phyloP scores from a whole-genome alignment of 2,329 filamentous ascomycete genomes.

The Sporothrix brasiliensis region DNA sequence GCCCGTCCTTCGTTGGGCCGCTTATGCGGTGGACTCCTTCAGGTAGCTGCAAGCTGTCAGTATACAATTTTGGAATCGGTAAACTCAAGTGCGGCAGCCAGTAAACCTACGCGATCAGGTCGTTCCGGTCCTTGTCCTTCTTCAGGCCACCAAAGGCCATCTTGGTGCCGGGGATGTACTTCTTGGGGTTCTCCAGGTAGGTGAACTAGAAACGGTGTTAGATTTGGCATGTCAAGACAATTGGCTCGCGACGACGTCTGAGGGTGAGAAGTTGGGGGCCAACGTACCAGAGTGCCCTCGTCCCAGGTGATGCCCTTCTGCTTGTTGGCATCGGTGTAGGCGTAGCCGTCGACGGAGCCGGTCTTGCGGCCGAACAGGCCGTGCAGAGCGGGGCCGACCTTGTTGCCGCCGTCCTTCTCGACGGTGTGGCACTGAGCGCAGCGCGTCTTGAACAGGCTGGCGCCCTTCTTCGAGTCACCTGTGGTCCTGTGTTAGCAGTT shows the following conservation, averaged over 20 bases:
- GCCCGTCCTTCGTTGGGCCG: slow-evolving; percentile 7
- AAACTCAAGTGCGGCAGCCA: neutral
- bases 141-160: slow-evolving; percentile 99
- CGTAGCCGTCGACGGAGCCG: slow-evolving; percentile 86
- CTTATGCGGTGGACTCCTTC: slow-evolving; percentile 68
- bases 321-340: slow-evolving; percentile 99
- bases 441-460: slow-evolving; percentile 98
- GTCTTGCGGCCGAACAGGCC: slow-evolving; percentile 97
- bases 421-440: slow-evolving; percentile 99
- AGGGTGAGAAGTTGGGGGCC: neutral
- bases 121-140: slow-evolving; percentile 99
- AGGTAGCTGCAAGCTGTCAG: slow-evolving; percentile 56
- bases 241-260: too few species aligned
- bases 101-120: slow-evolving; percentile 85
- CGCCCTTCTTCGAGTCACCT: slow-evolving; percentile 97
- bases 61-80: neutral
- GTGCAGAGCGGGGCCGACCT: slow-evolving; percentile 95
- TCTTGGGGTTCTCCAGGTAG: slow-evolving; percentile 99
- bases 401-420: slow-evolving; percentile 88
- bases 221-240: neutral
- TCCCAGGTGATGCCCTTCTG: slow-evolving; percentile 89
- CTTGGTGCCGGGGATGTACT: slow-evolving; percentile 99
- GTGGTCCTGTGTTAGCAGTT: slow-evolving; percentile 33
- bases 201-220: slow-evolving; percentile 64
- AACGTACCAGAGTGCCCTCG: slow-evolving; percentile 75